Conservation (phyloP, 371 early-diverging fungal genomes). For the Scutellospora calospora region DNA sequence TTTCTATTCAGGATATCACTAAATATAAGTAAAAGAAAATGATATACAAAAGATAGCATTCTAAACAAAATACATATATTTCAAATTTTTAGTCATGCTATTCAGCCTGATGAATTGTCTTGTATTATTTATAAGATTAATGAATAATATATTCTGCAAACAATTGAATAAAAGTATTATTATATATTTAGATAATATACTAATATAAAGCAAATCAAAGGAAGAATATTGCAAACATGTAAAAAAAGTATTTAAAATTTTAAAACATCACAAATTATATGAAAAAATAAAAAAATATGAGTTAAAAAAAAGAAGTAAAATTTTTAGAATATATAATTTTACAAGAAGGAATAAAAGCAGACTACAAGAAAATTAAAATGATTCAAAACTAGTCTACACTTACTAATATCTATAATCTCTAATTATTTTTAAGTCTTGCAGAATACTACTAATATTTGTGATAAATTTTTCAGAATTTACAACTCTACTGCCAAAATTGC, state of each 20-base stretch:
- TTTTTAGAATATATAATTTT: slow-evolving; percentile 59
- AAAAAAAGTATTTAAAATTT: slow-evolving; percentile 44
- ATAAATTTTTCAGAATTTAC: slow-evolving; percentile 52
- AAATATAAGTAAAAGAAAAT: slow-evolving; percentile 47
- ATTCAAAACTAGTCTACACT: slow-evolving; percentile 55
- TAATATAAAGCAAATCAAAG: slow-evolving; percentile 58
- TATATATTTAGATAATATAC: slow-evolving; percentile 66
- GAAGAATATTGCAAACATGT: slow-evolving; percentile 56
- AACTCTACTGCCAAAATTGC: slow-evolving; percentile 48
- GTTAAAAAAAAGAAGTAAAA: slow-evolving; percentile 49
- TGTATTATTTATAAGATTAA: slow-evolving; percentile 54
- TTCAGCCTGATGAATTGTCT: slow-evolving; percentile 63
- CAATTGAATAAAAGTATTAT: slow-evolving; percentile 50
- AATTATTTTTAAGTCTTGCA: slow-evolving; percentile 60
- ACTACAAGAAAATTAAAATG: slow-evolving; percentile 50
- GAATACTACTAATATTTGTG: slow-evolving; percentile 65
- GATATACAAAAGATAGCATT: slow-evolving; percentile 52
- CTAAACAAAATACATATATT: slow-evolving; percentile 54
- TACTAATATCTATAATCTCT: slow-evolving; percentile 50
- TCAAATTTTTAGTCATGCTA: slow-evolving; percentile 57
- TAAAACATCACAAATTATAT: slow-evolving; percentile 51
- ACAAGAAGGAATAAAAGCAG: slow-evolving; percentile 46
- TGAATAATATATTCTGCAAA: slow-evolving; percentile 51
- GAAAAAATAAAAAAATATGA: slow-evolving; percentile 64
- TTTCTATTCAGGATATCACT: slow-evolving; percentile 54